Conservation (phyloP, 495 filamentous ascomycete genomes). For the Neurospora sp. region DNA sequence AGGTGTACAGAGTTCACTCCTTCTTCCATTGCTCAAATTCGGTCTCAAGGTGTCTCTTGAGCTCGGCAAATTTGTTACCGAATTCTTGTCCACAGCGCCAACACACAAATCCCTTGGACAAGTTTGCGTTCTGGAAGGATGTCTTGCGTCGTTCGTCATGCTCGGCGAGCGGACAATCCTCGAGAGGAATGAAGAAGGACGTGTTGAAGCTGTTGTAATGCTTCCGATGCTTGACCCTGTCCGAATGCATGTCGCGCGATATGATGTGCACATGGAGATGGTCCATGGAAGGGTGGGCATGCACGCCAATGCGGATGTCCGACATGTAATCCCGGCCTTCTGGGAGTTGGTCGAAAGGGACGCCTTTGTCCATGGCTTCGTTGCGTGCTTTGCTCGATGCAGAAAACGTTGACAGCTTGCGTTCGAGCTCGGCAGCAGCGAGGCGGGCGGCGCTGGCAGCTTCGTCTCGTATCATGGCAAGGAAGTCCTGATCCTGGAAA, state of each 20-base stretch:
- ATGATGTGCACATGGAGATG: slow-evolving; percentile 89
- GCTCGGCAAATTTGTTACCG: slow-evolving; percentile 54
- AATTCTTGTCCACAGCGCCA: slow-evolving; percentile 79
- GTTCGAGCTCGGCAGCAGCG: slow-evolving; percentile 66
- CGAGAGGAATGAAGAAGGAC: slow-evolving; percentile 73
- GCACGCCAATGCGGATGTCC: slow-evolving; percentile 71
- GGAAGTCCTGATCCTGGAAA: slow-evolving; percentile 61
- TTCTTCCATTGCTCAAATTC: slow-evolving; percentile 79
- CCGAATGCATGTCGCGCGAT: slow-evolving; percentile 59
- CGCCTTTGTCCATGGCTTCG: slow-evolving; percentile 33
- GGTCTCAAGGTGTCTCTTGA: slow-evolving; percentile 70
- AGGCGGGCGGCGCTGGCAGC: slow-evolving; percentile 48
- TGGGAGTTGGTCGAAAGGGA: slow-evolving; percentile 42
- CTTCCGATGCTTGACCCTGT: slow-evolving; percentile 63
- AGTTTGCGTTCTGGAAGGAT: slow-evolving; percentile 38
- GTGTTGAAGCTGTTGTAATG: slow-evolving; percentile 92
- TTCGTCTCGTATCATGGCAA: slow-evolving; percentile 51
- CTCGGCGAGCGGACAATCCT: slow-evolving; percentile 62
- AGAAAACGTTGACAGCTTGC: slow-evolving; percentile 56
- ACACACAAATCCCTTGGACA: slow-evolving; percentile 57
- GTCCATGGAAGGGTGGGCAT: slow-evolving; percentile 83
- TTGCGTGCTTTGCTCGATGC: slow-evolving; percentile 44
- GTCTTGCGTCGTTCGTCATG: slow-evolving; percentile 51
- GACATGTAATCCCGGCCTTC: slow-evolving; percentile 64
- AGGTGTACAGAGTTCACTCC: slow-evolving; percentile 29